Evolutionary conservation across 2,329 filamentous ascomycete species (phyloP), one percentile per base, ranked within the genome.

Genomic region (Sarocladium strictum): DNA sequence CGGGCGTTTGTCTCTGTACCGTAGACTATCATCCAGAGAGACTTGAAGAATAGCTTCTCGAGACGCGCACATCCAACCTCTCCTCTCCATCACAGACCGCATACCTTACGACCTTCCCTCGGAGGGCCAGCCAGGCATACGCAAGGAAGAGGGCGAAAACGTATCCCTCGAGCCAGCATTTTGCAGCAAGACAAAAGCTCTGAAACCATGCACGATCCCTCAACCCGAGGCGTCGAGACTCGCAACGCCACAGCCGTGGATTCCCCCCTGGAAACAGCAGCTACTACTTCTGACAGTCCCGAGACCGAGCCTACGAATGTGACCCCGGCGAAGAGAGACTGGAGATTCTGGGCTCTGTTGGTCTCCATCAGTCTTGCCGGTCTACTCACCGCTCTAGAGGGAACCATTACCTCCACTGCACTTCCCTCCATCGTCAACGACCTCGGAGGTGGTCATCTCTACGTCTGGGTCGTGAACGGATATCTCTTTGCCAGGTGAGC

Each of bases 341-440:
- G 17, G 14, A 49, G 60, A 15, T 60, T 64, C 45, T 64, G 62
- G 62, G 47, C 54, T 11, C 56, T 64, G n/a, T 57, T 64, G 1
- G 53, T 53, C 7, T 57, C 58, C 47, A 54, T 64, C 33, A 40
- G 55, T 3, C 21, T 66, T n/a, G 57, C 60, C 0, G 57, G 54
- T 4, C 56, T 69, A 3, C 59, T 67, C 17, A 60, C 61, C 14
- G 55, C 63, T 3, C 53, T 65, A n/a, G 63, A 65, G n/a, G 55
- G 45, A 2, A 63, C 64, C 10, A 64, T 70, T 29, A 63, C 63
- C 2, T 62, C 65, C 3, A 69, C 65, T 1, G 65, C 65, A 1
- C 54, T 70, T 19, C 66, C 69, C 2, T 57, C 57, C 2, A 63
- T 66, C 19, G 56, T 59, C 2, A 49, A 54, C 1, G 59, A 62